phyloP scores from a whole-genome alignment of 1,284 basidiomycete genomes.

The Vanrija humicola region DNA sequence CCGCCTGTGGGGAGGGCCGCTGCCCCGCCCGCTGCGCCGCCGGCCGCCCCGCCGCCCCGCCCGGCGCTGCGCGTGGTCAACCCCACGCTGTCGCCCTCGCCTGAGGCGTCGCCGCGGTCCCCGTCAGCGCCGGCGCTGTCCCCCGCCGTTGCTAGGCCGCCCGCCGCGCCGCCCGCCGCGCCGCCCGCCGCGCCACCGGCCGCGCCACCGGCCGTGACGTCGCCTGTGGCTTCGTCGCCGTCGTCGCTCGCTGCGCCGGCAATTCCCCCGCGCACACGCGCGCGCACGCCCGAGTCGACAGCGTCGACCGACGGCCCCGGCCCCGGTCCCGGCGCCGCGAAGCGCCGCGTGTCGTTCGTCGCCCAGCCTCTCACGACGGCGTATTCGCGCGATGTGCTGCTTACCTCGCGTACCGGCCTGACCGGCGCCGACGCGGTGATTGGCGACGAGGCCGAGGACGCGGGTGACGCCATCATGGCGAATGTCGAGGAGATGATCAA shows the following conservation, averaged over 20 bases:
- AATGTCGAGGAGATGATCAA: slow-evolving; percentile 98
- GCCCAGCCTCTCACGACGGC: slow-evolving; percentile 45
- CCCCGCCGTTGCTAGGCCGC: no score
- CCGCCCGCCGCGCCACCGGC: background rate
- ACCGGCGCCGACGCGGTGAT: slow-evolving; percentile 37
- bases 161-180: background rate
- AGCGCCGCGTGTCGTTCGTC: slow-evolving; percentile 46
- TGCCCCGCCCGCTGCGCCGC: no score
- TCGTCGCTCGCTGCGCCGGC: background rate
- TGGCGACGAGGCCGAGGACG: slow-evolving; percentile 56
- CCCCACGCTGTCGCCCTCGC: no score
- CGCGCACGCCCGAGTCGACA: background rate
- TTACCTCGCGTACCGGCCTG: slow-evolving; percentile 51
- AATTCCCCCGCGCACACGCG: background rate
- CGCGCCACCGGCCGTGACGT: background rate
- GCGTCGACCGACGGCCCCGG: background rate
- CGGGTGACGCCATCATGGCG: slow-evolving; percentile 72
- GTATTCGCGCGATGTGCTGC: slow-evolving; percentile 60
- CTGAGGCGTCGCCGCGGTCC: no score
- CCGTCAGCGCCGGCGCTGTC: no score
- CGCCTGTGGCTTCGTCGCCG: background rate
- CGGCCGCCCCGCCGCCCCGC: no score
- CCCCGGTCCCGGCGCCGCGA: background rate
- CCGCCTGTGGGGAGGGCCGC: no score
- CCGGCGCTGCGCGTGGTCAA: no score